These are phyloP conservation scores for Pelargonium myrrhifolium DNA, from an alignment of 441 rosid species.

Conservation along the genomic window DNA sequence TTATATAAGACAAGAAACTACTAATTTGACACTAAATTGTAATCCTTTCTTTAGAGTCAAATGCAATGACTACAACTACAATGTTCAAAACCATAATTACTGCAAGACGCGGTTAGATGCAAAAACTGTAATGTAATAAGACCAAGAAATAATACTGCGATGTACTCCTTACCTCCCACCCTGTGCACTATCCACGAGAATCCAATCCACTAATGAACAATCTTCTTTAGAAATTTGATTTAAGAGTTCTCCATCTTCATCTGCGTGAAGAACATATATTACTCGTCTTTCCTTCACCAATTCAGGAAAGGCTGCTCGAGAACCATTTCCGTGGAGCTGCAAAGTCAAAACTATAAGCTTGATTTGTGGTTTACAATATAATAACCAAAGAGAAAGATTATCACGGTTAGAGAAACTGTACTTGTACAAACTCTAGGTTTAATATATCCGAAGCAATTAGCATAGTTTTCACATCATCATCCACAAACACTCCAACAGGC, in stretches of 20 bases:
- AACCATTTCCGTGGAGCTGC: constrained; percentile 76
- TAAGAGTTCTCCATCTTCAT: constrained; percentile 54
- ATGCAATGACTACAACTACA: background rate
- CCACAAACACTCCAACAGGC: constrained; percentile 91
- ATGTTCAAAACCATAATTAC: background rate
- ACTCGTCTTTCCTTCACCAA: constrained; percentile 39
- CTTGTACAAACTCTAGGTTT: constrained; percentile 77
- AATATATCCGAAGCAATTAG: constrained; percentile 55
- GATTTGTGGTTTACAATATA: background rate
- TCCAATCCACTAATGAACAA: constrained; percentile 61
- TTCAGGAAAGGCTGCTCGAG: constrained; percentile 46
- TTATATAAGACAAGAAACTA: no score
- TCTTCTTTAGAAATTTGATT: constrained; percentile 61
- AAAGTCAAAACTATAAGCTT: constrained; percentile 7
- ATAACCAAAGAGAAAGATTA: background rate
- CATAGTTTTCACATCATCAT: constrained; percentile 61
- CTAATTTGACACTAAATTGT: no score
- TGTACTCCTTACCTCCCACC: constrained; percentile 67
- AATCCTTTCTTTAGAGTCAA: no score
- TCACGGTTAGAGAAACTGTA: constrained; percentile 14
- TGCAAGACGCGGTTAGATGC: background rate
- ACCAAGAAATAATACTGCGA: background rate
- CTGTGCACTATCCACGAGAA: constrained; percentile 75
- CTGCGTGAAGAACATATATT: constrained; percentile 68
- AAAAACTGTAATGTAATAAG: no score